phyloP scores from a whole-genome alignment of 2,329 filamentous ascomycete species.

The Macrophomina tecta region DNA sequence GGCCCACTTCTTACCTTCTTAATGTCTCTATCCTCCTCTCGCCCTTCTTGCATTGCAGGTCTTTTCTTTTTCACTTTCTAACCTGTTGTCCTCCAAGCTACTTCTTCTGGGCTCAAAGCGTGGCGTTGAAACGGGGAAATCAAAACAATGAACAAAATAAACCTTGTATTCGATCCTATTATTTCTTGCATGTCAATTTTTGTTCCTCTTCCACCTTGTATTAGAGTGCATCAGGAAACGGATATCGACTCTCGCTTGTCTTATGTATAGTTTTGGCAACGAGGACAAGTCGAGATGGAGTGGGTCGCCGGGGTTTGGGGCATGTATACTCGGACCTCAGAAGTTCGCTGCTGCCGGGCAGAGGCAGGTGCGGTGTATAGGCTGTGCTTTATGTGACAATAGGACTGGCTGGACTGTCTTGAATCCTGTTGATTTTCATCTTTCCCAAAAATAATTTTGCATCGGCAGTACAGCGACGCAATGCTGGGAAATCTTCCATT shows the following conservation, averaged over 20 bases:
- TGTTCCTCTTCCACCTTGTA: constrained; percentile 3
- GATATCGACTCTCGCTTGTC: background rate
- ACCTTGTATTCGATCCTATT: constrained; percentile 22
- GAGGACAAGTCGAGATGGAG: background rate
- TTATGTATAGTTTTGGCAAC: background rate
- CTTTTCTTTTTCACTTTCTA: constrained; percentile 3
- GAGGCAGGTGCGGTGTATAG: background rate
- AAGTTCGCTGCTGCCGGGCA: background rate
- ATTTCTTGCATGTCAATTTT: constrained; percentile 6
- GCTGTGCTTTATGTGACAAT: background rate
- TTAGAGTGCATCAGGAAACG: background rate
- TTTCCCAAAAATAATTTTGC: too few relatives aligned
- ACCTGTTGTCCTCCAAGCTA: constrained; percentile 1
- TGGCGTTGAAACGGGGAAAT: constrained; percentile 12
- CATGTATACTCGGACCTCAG: background rate
- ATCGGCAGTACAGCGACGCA: too few relatives aligned
- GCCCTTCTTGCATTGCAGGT: background rate
- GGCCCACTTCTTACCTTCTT: background rate
- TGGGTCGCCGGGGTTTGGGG: background rate
- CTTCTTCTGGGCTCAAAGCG: background rate
- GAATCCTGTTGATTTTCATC: background rate
- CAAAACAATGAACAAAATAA: constrained; percentile 8
- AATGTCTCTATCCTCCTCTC: background rate
- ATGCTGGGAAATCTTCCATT: too few relatives aligned
- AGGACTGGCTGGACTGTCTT: background rate